phyloP scores from a whole-genome alignment of 208 protist species.

The Acanthamoeba lenticulata region DNA sequence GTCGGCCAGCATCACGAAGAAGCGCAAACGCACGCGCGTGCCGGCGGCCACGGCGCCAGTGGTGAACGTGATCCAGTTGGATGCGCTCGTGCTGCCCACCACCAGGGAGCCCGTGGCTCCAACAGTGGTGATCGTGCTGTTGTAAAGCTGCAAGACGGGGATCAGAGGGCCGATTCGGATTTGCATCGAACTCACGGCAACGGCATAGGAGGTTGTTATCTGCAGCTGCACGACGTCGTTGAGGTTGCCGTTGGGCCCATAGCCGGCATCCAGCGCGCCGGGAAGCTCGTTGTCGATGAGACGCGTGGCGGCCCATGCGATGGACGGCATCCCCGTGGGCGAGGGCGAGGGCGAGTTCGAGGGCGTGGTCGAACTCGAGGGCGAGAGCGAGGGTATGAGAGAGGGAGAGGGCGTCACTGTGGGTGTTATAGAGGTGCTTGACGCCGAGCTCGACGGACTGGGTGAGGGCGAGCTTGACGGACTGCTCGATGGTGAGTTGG shows the following conservation, averaged over 20 bases:
- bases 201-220: not conserved
- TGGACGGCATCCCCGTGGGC: too few relatives aligned
- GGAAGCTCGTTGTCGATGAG: not conserved
- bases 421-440: too few relatives aligned
- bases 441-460: too few relatives aligned
- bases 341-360: not conserved
- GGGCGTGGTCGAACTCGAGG: not conserved
- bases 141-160: not conserved
- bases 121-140: not conserved
- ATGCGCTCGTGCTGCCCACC: not conserved
- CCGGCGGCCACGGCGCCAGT: not conserved
- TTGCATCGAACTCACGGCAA: not conserved
- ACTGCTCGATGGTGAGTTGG: too few relatives aligned
- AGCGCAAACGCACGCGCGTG: not conserved
- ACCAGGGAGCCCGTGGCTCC: not conserved
- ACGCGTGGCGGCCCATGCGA: too few relatives aligned
- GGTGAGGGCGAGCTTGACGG: too few relatives aligned
- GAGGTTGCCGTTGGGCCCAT: not conserved
- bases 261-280: too few relatives aligned
- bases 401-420: too few relatives aligned
- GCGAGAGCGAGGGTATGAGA: not conserved
- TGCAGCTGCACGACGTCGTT: not conserved
- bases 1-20: not conserved
- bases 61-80: not conserved
- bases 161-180: not conserved